Conservation (phyloP, 2,329 filamentous ascomycete genomes). For the Fonsecaea erecta region DNA sequence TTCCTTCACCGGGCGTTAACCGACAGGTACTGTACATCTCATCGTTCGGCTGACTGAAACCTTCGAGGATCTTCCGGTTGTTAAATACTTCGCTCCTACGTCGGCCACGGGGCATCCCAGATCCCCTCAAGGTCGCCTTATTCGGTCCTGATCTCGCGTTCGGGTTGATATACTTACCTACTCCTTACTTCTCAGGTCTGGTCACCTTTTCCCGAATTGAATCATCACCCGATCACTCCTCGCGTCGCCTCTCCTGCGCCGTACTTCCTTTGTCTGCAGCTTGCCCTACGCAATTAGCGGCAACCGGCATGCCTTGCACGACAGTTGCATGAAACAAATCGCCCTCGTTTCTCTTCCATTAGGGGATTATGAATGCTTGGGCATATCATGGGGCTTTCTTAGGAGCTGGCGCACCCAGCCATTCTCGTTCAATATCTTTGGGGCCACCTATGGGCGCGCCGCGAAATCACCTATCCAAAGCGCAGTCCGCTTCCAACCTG, state of each 20-base stretch:
- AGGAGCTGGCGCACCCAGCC: slow-evolving; percentile 26
- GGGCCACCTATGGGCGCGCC: slow-evolving; percentile 23
- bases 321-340: slow-evolving; percentile 25
- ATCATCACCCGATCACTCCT: background rate
- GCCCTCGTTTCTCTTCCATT: background rate
- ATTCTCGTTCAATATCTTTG: slow-evolving; percentile 34
- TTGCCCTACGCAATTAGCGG: slow-evolving; percentile 6
- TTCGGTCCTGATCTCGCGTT: background rate
- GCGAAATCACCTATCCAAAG: slow-evolving; percentile 45
- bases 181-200: background rate
- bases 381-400: slow-evolving; percentile 33
- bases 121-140: background rate
- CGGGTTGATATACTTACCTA: background rate
- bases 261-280: slow-evolving; percentile 10
- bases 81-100: slow-evolving; percentile 5
- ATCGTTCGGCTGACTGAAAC: background rate
- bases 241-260: slow-evolving; percentile 6
- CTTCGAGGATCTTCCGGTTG: background rate
- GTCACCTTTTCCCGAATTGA: background rate
- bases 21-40: slow-evolving; percentile 2
- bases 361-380: slow-evolving; percentile 28
- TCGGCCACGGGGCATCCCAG: slow-evolving; percentile 12
- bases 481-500: slow-evolving; percentile 52
- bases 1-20: slow-evolving; percentile 1
- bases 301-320: slow-evolving; percentile 29